Evolutionary conservation across 2,329 filamentous ascomycete species (phyloP).

Genomic region (Aspergillus uvarum): DNA sequence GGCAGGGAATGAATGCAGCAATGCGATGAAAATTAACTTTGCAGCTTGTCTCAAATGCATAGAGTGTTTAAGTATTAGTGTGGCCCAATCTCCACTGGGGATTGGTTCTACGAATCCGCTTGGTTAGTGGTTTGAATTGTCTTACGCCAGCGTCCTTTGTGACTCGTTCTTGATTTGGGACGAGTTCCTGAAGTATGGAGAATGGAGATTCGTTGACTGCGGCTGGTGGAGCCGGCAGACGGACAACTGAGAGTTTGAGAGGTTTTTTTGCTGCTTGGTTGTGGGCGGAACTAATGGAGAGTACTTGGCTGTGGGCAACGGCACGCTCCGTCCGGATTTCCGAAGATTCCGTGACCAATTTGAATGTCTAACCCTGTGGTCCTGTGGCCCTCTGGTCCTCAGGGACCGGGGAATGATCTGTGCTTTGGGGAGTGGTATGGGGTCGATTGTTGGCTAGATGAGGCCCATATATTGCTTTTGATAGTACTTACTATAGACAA

Average conservation of each 20-base stretch:
- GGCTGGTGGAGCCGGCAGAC: background rate
- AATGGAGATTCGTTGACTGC: background rate
- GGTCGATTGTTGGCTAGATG: background rate
- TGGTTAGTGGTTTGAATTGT: background rate
- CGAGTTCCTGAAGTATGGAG: background rate
- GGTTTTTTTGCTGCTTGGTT: no score
- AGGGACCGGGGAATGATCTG: conserved; percentile 2
- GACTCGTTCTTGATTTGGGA: background rate
- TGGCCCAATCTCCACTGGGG: background rate
- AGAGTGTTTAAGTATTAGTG: background rate
- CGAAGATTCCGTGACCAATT: conserved; percentile 2
- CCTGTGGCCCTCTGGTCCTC: no score
- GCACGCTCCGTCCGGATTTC: background rate
- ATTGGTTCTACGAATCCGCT: background rate
- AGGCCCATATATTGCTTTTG: background rate
- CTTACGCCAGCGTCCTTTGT: background rate
- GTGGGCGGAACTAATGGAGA: no score
- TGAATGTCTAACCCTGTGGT: background rate
- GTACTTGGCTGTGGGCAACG: background rate
- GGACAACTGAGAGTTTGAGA: background rate
- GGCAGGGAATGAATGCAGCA: background rate
- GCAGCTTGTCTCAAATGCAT: background rate
- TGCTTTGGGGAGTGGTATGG: conserved; percentile 5
- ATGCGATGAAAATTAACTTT: background rate
- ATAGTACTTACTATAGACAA: background rate